phyloP scores from a whole-genome alignment of 148 eudicot species.

The Linanthus parryae region DNA sequence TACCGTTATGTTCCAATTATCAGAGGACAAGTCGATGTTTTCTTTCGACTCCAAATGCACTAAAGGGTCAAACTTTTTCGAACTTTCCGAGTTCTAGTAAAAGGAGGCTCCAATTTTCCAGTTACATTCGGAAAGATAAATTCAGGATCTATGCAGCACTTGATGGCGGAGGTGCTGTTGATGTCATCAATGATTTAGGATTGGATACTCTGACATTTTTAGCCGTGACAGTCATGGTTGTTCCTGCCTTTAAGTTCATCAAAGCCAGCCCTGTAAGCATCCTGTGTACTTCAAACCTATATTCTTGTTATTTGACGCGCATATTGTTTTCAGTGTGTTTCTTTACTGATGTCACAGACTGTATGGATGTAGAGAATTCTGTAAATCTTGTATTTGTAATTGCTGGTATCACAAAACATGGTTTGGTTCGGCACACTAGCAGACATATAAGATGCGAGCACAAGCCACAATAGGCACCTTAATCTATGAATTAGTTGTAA shows the following conservation, averaged over 20 bases:
- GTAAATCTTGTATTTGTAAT: too few relatives aligned
- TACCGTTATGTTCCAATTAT: slow-evolving; percentile 16
- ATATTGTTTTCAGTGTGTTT: too few relatives aligned
- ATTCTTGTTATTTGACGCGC: too few relatives aligned
- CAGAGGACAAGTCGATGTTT: slow-evolving; percentile 24
- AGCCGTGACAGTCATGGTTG: slow-evolving; percentile 81
- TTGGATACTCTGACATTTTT: slow-evolving; percentile 94
- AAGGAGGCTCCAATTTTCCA: slow-evolving; percentile 25
- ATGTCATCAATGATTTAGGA: slow-evolving; percentile 94
- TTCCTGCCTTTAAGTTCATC: slow-evolving; percentile 73
- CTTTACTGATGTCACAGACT: too few relatives aligned
- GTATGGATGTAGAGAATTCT: too few relatives aligned
- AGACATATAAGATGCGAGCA: too few relatives aligned
- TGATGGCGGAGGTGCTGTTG: slow-evolving; percentile 79
- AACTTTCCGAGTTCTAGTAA: slow-evolving; percentile 22
- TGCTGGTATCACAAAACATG: too few relatives aligned
- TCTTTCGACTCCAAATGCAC: slow-evolving; percentile 14
- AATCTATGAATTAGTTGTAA: too few relatives aligned
- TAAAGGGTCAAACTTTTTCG: slow-evolving; percentile 20
- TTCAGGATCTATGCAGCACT: slow-evolving; percentile 42
- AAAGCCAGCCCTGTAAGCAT: slow-evolving; percentile 91
- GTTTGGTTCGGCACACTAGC: too few relatives aligned
- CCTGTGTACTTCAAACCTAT: too few relatives aligned
- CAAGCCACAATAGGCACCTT: too few relatives aligned
- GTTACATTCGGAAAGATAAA: slow-evolving; percentile 21